Evolutionary conservation across 2,329 filamentous ascomycete species (phyloP).

Genomic region (Verticillium alfalfae): DNA sequence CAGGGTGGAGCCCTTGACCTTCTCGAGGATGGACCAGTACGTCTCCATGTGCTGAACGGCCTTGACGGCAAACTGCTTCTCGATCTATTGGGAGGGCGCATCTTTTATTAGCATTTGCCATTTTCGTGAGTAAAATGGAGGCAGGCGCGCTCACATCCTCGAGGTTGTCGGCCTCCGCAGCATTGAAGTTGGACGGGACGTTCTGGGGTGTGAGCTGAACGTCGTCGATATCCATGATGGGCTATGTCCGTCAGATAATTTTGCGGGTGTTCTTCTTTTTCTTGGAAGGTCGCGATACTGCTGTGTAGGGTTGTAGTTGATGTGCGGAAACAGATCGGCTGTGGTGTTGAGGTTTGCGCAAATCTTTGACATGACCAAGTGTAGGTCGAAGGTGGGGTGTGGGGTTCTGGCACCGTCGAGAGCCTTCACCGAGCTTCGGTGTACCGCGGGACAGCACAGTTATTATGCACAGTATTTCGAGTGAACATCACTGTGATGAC

Average conservation of each 20-base stretch:
- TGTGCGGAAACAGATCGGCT: not conserved
- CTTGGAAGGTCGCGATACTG: too few relatives aligned
- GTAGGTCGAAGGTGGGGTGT: not conserved
- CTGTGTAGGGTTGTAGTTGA: not conserved
- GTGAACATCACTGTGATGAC: not conserved
- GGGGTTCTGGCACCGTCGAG: not conserved
- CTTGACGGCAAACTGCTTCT: constrained; percentile 99
- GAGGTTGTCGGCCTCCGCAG: constrained; percentile 49
- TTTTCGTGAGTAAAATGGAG: not conserved
- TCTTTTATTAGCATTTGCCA: constrained; percentile 1
- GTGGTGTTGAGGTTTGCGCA: not conserved
- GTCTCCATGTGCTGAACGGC: constrained; percentile 94
- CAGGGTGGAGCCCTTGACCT: constrained; percentile 79
- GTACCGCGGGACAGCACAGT: not conserved
- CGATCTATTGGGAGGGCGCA: constrained; percentile 58
- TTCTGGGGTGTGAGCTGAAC: constrained; percentile 14
- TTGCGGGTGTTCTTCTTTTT: too few relatives aligned
- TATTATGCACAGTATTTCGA: not conserved
- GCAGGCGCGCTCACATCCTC: constrained; percentile 42
- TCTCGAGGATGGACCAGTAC: constrained; percentile 94
- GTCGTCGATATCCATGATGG: constrained; percentile 34
- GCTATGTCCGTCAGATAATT: not conserved
- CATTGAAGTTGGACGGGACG: constrained; percentile 52
- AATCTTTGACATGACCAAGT: not conserved
- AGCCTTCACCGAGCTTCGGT: constrained; percentile 2